Conservation (phyloP, 768 basidiomycete species). For the Lyophyllum decastes region DNA sequence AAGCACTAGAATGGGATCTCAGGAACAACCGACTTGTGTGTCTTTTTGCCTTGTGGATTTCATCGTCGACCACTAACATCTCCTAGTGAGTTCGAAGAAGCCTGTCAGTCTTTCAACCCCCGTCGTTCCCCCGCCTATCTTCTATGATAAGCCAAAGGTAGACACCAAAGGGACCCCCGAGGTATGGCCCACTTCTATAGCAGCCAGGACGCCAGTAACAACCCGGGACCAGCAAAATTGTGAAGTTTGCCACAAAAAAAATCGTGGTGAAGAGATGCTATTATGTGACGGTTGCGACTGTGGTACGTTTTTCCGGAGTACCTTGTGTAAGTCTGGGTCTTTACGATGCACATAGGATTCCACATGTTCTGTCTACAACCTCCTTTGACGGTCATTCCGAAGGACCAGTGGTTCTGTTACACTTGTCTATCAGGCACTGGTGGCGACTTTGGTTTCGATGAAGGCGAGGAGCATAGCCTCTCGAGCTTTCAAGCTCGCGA, state of each 20-base stretch:
- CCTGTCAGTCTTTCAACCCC: conserved; percentile 26
- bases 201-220: conserved; percentile 25
- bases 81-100: conserved; percentile 38
- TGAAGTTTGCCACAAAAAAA: conserved; percentile 90
- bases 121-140: conserved; percentile 44
- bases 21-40: conserved; percentile 49
- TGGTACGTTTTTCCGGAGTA: conserved; percentile 28
- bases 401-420: conserved; percentile 95
- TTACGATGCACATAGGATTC: conserved; percentile 61
- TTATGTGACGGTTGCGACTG: conserved; percentile 56
- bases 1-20: conserved; percentile 51
- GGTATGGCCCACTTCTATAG: conserved; percentile 41
- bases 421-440: conserved; percentile 90
- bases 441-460: conserved; percentile 97
- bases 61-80: conserved; percentile 8
- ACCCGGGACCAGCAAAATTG: conserved; percentile 66
- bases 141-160: conserved; percentile 45
- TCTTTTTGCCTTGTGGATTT: conserved; percentile 14
- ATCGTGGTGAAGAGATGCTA: conserved; percentile 89
- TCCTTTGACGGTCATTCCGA: conserved; percentile 81
- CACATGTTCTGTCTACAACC: conserved; percentile 98
- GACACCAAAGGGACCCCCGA: conserved; percentile 51
- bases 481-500: conserved; percentile 92
- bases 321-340: conserved; percentile 11
- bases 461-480: conserved; percentile 94